These are phyloP conservation scores for Nyssa sinensis DNA, from an alignment of 148 eudicot genomes.

Conservation along the genomic window DNA sequence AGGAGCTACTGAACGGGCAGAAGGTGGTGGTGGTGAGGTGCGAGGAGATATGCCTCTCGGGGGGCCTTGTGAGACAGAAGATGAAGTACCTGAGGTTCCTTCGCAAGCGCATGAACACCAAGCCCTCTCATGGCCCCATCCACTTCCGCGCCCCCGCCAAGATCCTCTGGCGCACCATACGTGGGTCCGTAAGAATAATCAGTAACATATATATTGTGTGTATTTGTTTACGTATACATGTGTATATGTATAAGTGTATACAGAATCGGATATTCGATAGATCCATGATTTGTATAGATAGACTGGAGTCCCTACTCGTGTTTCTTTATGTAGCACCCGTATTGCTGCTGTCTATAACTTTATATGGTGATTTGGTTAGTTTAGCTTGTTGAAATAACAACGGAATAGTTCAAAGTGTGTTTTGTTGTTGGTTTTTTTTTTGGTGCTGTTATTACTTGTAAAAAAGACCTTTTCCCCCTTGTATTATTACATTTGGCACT, in stretches of 20 bases:
- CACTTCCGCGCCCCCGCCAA: constrained; percentile 46
- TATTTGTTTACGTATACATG: neutral
- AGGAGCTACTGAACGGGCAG: constrained; percentile 42
- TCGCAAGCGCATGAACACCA: constrained; percentile 47
- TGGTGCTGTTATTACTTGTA: neutral
- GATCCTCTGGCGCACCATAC: constrained; percentile 47
- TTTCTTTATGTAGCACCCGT: no score
- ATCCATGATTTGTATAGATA: no score
- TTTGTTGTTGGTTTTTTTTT: neutral
- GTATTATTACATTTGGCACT: no score
- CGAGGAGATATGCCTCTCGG: constrained; percentile 48
- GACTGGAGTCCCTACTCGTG: no score
- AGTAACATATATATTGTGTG: neutral
- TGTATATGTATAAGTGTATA: neutral
- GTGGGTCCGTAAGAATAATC: constrained; percentile 21
- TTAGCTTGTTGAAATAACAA: neutral
- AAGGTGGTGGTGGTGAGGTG: constrained; percentile 36
- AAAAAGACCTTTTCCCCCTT: no score
- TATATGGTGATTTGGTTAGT: neutral
- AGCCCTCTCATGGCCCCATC: constrained; percentile 47
- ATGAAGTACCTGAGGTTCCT: constrained; percentile 44
- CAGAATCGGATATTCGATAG: neutral
- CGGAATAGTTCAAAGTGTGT: neutral
- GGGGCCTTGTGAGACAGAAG: constrained; percentile 46
- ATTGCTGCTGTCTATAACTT: neutral